A percentile compares a stretch with the other conserved stretches of the same genome.
phyloP scores from a whole-genome alignment of 352 stramenopile genomes.

The Phytopythium ostracodes region DNA sequence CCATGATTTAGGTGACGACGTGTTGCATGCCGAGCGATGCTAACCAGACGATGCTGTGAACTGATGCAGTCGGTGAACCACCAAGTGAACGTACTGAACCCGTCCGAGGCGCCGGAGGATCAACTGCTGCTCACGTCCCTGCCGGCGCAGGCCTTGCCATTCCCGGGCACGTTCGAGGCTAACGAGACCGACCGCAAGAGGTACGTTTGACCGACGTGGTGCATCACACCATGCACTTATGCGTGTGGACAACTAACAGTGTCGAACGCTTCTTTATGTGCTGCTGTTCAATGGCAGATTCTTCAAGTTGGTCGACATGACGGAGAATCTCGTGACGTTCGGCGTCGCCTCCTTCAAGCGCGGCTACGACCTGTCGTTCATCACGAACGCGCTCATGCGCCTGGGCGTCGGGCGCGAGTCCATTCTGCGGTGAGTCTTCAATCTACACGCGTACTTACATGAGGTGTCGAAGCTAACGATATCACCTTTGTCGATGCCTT shows the following conservation, averaged over 20 bases:
- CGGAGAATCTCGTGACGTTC: constrained; percentile 68
- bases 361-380: constrained; percentile 30
- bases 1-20: not conserved
- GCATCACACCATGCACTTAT: too few relatives aligned
- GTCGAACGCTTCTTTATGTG: not conserved
- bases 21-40: not conserved
- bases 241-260: not conserved
- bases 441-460: not conserved
- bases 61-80: constrained; percentile 9
- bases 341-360: constrained; percentile 46
- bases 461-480: not conserved
- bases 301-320: constrained; percentile 62
- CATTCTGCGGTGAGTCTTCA: constrained; percentile 48
- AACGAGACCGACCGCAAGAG: constrained; percentile 39
- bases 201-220: constrained; percentile 12
- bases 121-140: constrained; percentile 26
- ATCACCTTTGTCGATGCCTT: not conserved
- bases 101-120: constrained; percentile 68
- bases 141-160: constrained; percentile 22
- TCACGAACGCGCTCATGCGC: constrained; percentile 44
- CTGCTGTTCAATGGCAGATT: constrained; percentile 21
- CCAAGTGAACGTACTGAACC: constrained; percentile 15
- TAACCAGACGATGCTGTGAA: not conserved
- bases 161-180: constrained; percentile 29
- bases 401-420: constrained; percentile 49